phyloP scores from a whole-genome alignment of 2,329 filamentous ascomycete genomes.

The Fusarium globosum region DNA sequence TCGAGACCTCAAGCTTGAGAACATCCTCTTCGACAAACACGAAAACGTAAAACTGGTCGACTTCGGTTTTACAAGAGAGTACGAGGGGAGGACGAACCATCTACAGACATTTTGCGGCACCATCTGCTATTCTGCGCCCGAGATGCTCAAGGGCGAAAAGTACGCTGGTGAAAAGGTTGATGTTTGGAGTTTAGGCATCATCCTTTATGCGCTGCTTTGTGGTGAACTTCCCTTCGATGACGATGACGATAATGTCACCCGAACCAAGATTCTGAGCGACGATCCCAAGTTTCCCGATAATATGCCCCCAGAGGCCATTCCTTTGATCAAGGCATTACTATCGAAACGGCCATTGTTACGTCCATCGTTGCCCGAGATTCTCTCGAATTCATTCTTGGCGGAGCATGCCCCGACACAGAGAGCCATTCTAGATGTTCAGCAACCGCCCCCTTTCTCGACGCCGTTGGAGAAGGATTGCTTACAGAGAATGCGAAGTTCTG shows the following conservation, averaged over 20 bases:
- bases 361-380: conserved; percentile 84
- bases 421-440: conserved; percentile 84
- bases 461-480: conserved; percentile 89
- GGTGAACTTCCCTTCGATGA: conserved; percentile 96
- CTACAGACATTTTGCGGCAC: conserved; percentile 98
- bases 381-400: conserved; percentile 86
- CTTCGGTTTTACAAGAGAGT: conserved; percentile 97
- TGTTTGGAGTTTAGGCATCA: conserved; percentile 91
- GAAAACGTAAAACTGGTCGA: conserved; percentile 98
- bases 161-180: conserved; percentile 98
- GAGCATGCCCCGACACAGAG: conserved; percentile 91
- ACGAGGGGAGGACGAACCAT: conserved; percentile 93
- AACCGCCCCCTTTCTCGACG: conserved; percentile 85
- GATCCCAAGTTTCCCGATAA: conserved; percentile 88
- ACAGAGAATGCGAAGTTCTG: conserved; percentile 91
- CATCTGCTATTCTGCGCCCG: conserved; percentile 95
- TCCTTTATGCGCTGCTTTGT: conserved; percentile 83
- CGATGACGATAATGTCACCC: conserved; percentile 89
- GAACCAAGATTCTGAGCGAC: conserved; percentile 83
- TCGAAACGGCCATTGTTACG: conserved; percentile 90
- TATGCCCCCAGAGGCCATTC: conserved; percentile 80
- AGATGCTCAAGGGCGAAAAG: conserved; percentile 98
- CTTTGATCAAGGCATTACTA: conserved; percentile 81
- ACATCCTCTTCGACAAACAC: conserved; percentile 91
- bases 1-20: conserved; percentile 92